Evolutionary conservation across 2,329 filamentous ascomycete genomes (phyloP), one percentile per base, ranked within the genome.

Genomic region (Aureobasidium sp.): DNA sequence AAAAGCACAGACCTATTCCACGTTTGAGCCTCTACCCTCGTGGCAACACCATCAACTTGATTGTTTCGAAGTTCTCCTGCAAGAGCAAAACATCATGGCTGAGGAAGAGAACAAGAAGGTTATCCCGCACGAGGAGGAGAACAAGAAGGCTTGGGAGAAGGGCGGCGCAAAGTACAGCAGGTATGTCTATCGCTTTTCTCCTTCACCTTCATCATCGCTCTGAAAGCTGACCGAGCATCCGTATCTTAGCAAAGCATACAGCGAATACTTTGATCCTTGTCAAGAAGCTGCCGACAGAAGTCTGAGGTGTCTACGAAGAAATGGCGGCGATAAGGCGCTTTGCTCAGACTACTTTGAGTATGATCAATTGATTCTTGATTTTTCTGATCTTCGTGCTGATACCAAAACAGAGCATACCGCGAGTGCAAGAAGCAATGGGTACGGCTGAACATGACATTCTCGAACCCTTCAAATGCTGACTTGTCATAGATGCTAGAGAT

Each of bases 361-460:
- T 76, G 89, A 76, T 33, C 19, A 17, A 12, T 14, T 29, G 27
- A 33, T 33, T 33, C 31, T 33, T 33, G 31, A 11, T 33, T 12
- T 9, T 29, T 54, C 15, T 54, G 24, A 27, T n/a, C 57, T 17
- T 45, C 9, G 37, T 44, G 22, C 61, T 31, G 40, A 60, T 24
- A 27, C 35, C 35, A 1, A 15, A 29, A 22, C 66, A 96, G 91
- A 76, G 91, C 91, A 56, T 97, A 97, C 75, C 85, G 91, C 63
- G 91, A 95, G 65, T 97, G 93, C 77, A 97, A 97, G 75, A 92
- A 96, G 77, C 83, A 87, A 78, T 97, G 92, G 92, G 91, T 96
- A 81, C 69, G 84, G 77, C 24, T 24, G 39, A 2, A 17, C 27
- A 42, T 11, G 11, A 17, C 14, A 17, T 14, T 4, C 19, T 39